Conservation (phyloP, 805 yeast genomes). For the Pichia manshurica region DNA sequence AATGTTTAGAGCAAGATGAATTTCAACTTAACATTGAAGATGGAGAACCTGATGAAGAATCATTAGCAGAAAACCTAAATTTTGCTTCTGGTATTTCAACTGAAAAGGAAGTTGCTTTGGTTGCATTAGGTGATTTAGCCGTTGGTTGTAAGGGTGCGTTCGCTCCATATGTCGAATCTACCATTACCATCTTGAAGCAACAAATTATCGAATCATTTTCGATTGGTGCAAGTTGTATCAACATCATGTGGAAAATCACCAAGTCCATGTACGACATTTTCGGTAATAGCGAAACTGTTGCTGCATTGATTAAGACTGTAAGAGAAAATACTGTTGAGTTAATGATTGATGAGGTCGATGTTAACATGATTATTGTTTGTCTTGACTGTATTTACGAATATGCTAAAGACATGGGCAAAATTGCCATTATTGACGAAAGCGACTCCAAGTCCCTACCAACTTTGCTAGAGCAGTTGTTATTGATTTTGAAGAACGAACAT, state of each 20-base stretch:
- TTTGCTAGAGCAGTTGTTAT: conserved; percentile 65
- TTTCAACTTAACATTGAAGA: conserved; percentile 49
- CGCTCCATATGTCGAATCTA: conserved; percentile 67
- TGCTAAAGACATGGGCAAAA: conserved; percentile 64
- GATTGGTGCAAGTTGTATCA: conserved; percentile 80
- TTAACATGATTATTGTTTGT: conserved; percentile 71
- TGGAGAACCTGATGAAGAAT: conserved; percentile 55
- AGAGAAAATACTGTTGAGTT: conserved; percentile 59
- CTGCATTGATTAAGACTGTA: conserved; percentile 57
- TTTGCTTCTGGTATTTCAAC: conserved; percentile 93
- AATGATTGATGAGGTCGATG: conserved; percentile 76
- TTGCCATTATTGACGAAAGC: conserved; percentile 58
- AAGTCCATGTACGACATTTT: conserved; percentile 57
- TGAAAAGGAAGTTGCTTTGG: conserved; percentile 93
- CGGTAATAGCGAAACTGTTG: conserved; percentile 46
- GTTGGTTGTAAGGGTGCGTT: conserved; percentile 78
- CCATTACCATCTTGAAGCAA: conserved; percentile 56
- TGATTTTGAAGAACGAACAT: conserved; percentile 75
- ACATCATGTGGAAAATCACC: conserved; percentile 77
- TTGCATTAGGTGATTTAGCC: conserved; percentile 84
- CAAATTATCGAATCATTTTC: conserved; percentile 86
- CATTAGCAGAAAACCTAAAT: conserved; percentile 63
- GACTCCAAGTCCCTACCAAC: conserved; percentile 53
- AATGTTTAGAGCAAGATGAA: conserved; percentile 83
- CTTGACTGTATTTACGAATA: conserved; percentile 70